Base-by-base conservation (phyloP, 352 stramenopile species). In the Phytophthora fragariaefolia region DNA sequence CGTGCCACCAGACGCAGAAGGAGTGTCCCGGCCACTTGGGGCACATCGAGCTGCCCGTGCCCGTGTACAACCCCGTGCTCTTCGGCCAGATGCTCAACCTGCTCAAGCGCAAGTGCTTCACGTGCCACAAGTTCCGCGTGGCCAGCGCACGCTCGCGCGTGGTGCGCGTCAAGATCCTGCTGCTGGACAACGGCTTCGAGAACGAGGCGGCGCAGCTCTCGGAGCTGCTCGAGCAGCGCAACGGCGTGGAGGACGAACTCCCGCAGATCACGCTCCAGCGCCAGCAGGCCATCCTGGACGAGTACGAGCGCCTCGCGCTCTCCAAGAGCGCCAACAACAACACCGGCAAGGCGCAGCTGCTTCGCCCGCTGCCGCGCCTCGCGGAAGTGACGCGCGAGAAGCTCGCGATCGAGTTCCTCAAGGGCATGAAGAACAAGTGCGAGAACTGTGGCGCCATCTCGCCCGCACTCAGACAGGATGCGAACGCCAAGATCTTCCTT, bases 11-110 rank as follows among this genome's bases (percentile, higher is more conserved):
- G 68, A 91, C 90, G 48, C 96, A 97, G 71, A 89, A 97, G 54
- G 80, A 98, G 52, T 99, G 98, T 69, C 97, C 98, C 0, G 98
- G 98, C 18, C 98, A 99, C 81, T 77, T 99, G 53, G 98, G 97
- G 24, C 97, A 99, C 83, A 98, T 99, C 62, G 97, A 99, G 85
- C 86, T 99, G 38, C 96, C 93, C 57, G 93, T 99, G 30, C 97
- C 97, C 6, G 86, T 99, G 30, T 99, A 99, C 74, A 98, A 99
- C 79, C 97, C 98, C 0, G 83, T 99, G 40, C 85, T 99, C 18
- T 99, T 99, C 64, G 46, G 60, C 1, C 87, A 96, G 34, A 81
- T 99, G 76, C 81, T 99, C 61, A 97, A 93, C 49, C 74, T 99
- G 27, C 84, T 99, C 65, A 96, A 98, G 72, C 87, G 90, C 76